Evolutionary conservation across 1,139 yeast genomes (phyloP), one percentile per base, ranked within the genome.

Genomic region (Pneumocystis jirovecii): DNA sequence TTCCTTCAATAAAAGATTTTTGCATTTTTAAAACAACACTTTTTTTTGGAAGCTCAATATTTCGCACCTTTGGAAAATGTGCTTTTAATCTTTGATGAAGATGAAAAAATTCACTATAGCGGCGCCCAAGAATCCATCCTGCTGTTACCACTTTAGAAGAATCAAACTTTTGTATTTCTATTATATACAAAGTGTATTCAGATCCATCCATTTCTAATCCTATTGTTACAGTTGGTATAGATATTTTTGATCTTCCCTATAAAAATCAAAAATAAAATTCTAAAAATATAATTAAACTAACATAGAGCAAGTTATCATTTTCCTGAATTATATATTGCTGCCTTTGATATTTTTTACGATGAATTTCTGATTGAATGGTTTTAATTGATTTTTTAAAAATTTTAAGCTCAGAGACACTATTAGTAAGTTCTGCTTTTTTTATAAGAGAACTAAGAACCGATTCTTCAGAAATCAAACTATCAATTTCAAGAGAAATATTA

Each of bases 261-360:
- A 17, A 12, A 37, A 25, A 50, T 50, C 25, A 50, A 50, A 50
- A 25, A 8, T 73, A 65, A 69, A 73, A 65, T 81, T 82, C 44
- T n/a, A 63, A 60, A 31, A 39, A 44, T 17, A 63, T 12, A 19
- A 61, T 19, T 25, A 68, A 50, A 69, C 85, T 85, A 0, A 87
- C 89, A 72, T 76, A 89, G 65, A 90, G 78, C 71, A 89, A 85
- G 73, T 85, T 87, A 64, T 87, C 91, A 71, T 83, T 85, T 69
- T 88, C 95, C 72, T 87, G 96, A 0, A 89, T 89, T 64, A 86
- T 82, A 70, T 85, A 85, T 72, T 88, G 96, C 69, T 89, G 96
- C 66, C 82, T 82, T 68, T 87, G 87, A 45, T 87, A 76, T 70
- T 87, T 90, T 69, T 87, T 87, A 3, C 84, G 74, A 65, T 82